A percentile compares a stretch with the other conserved stretches of the same genome.
phyloP scores from a whole-genome alignment of 768 basidiomycete genomes.

The Phlegmacium glaucopus region DNA sequence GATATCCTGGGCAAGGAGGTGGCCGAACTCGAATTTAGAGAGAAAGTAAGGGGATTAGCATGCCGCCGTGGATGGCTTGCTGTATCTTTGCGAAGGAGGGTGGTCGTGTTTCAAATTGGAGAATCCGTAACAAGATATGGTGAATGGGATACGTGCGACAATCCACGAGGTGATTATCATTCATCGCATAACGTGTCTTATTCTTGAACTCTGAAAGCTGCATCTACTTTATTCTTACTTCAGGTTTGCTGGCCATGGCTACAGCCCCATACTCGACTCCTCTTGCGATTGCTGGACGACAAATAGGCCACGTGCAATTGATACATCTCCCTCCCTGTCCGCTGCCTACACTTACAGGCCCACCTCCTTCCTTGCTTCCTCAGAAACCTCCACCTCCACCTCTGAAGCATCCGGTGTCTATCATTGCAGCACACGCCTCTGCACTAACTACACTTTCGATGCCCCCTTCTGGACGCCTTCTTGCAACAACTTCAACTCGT shows the following conservation, averaged over 20 bases:
- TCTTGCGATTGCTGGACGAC: conserved; percentile 81
- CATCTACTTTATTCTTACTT: not conserved
- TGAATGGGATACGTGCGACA: conserved; percentile 89
- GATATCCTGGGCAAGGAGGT: conserved; percentile 73
- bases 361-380: conserved; percentile 49
- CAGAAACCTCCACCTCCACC: conserved; percentile 55
- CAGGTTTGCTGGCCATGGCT: conserved; percentile 78
- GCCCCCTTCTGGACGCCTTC: conserved; percentile 71
- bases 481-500: conserved; percentile 80
- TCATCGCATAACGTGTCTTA: conserved; percentile 2
- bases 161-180: conserved; percentile 61
- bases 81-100: conserved; percentile 74
- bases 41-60: conserved; percentile 74
- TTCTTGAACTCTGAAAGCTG: conserved; percentile 13
- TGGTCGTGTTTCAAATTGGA: conserved; percentile 73
- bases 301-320: conserved; percentile 85
- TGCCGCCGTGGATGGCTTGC: conserved; percentile 84
- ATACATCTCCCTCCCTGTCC: conserved; percentile 81
- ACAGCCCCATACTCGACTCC: conserved; percentile 75
- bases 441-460: conserved; percentile 76
- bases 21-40: conserved; percentile 87
- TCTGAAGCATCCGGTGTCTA: conserved; percentile 66
- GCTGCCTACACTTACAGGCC: conserved; percentile 52
- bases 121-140: conserved; percentile 55
- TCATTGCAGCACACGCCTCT: conserved; percentile 81